phyloP scores from a whole-genome alignment of 2,329 filamentous ascomycete genomes.

The Nakataea oryzae region DNA sequence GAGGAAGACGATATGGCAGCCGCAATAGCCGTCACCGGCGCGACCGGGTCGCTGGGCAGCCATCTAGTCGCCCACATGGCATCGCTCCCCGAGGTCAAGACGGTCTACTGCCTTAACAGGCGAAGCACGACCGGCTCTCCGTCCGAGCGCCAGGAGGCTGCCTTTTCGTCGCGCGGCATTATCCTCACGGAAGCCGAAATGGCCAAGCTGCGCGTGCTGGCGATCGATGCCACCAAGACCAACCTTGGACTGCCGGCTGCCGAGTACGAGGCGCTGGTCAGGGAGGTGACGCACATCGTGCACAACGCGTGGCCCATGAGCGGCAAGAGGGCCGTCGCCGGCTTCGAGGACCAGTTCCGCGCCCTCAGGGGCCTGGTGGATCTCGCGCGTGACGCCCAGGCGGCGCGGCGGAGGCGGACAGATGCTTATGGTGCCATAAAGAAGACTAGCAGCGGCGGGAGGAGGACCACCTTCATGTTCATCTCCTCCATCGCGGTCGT shows the following conservation, averaged over 20 bases:
- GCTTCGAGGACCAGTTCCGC: constrained; percentile 31
- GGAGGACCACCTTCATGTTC: constrained; percentile 24
- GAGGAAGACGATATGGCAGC: too few species aligned
- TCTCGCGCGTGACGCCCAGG: constrained; percentile 23
- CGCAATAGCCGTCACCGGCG: constrained; percentile 29
- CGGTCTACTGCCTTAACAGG: constrained; percentile 35
- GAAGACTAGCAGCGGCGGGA: constrained; percentile 10
- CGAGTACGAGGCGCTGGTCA: constrained; percentile 25
- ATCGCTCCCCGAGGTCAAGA: constrained; percentile 13
- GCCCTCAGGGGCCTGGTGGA: constrained; percentile 35
- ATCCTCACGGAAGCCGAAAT: neutral
- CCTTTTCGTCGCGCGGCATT: constrained; percentile 10
- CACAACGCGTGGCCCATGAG: constrained; percentile 44
- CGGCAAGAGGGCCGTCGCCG: constrained; percentile 22
- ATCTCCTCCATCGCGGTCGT: constrained; percentile 30
- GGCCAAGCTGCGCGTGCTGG: constrained; percentile 27
- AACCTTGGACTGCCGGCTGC: constrained; percentile 9
- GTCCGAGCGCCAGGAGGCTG: constrained; percentile 20
- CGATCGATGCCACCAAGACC: constrained; percentile 13
- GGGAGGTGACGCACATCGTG: constrained; percentile 34
- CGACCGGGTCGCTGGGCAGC: constrained; percentile 25
- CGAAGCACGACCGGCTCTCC: constrained; percentile 14
- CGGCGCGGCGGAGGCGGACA: too few species aligned
- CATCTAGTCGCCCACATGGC: constrained; percentile 22
- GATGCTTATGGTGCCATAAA: too few species aligned